phyloP scores from a whole-genome alignment of 1,284 basidiomycete genomes.

The Rhizoctonia solani region DNA sequence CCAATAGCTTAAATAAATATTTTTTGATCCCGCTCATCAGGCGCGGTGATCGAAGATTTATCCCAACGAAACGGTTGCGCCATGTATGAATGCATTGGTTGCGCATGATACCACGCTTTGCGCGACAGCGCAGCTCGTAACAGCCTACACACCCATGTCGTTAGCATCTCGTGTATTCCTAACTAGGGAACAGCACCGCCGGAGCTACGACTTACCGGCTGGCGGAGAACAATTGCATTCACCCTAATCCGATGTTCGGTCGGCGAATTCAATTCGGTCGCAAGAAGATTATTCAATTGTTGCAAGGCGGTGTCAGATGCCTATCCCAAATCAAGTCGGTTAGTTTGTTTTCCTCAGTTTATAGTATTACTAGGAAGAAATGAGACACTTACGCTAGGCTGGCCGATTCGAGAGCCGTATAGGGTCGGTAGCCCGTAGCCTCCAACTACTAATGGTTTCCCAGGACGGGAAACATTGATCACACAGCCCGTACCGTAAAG shows the following conservation, averaged over 20 bases:
- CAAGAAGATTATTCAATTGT: constrained; percentile 20
- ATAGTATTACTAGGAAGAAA: too few relatives aligned
- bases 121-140: constrained; percentile 26
- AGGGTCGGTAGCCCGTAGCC: constrained; percentile 11
- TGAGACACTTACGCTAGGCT: constrained; percentile 8
- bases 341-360: background rate
- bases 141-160: constrained; percentile 14
- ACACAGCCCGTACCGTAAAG: constrained; percentile 20
- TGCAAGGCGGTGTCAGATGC: constrained; percentile 28
- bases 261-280: constrained; percentile 7
- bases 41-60: background rate
- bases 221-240: constrained; percentile 20
- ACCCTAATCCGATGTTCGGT: background rate
- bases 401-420: background rate
- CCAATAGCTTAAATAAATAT: constrained; percentile 11
- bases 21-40: background rate
- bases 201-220: constrained; percentile 8
- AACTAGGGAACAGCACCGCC: background rate
- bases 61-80: constrained; percentile 9
- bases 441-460: constrained; percentile 3
- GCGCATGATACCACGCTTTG: constrained; percentile 28
- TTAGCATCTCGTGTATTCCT: constrained; percentile 22
- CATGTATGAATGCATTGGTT: constrained; percentile 23
- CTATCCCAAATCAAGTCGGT: background rate
- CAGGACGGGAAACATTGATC: constrained; percentile 25